Evolutionary conservation across 805 yeast genomes (phyloP).

Genomic region (Yarrowia sp.): DNA sequence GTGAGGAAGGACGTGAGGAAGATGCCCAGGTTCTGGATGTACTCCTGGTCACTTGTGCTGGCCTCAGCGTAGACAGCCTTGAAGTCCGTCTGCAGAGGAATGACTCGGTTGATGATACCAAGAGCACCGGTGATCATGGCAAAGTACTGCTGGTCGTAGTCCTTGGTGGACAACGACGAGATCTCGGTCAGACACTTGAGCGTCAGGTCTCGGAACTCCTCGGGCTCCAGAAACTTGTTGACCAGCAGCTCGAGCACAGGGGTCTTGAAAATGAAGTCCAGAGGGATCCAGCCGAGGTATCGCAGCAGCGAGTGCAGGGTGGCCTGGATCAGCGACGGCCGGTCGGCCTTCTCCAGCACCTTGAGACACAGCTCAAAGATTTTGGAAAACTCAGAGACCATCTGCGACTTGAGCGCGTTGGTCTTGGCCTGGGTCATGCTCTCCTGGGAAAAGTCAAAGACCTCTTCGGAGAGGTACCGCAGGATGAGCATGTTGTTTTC

Average conservation of each 20-base stretch:
- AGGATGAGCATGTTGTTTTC: conserved; percentile 95
- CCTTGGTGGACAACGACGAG: conserved; percentile 60
- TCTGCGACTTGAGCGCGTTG: conserved; percentile 70
- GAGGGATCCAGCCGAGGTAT: conserved; percentile 93
- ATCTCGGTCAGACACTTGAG: conserved; percentile 93
- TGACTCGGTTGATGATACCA: conserved; percentile 62
- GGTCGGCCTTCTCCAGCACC: conserved; percentile 84
- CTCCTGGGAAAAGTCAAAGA: conserved; percentile 91
- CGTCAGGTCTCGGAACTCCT: conserved; percentile 77
- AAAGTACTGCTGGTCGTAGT: conserved; percentile 56
- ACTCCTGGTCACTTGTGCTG: conserved; percentile 81
- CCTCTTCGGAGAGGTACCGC: conserved; percentile 88
- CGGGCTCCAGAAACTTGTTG: conserved; percentile 70
- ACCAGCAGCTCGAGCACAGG: conserved; percentile 70
- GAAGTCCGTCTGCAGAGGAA: conserved; percentile 73
- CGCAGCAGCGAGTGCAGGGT: conserved; percentile 79
- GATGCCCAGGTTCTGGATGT: conserved; percentile 92
- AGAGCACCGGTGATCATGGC: conserved; percentile 69
- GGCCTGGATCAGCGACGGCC: conserved; percentile 77
- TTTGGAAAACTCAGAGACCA: conserved; percentile 88
- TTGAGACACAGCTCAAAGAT: conserved; percentile 91
- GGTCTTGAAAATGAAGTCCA: conserved; percentile 85
- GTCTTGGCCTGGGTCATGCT: conserved; percentile 97
- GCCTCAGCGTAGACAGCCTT: conserved; percentile 71
- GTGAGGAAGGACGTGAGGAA: conserved; percentile 80